Conservation (phyloP, 805 yeast species). For the Ogataea angusta region DNA sequence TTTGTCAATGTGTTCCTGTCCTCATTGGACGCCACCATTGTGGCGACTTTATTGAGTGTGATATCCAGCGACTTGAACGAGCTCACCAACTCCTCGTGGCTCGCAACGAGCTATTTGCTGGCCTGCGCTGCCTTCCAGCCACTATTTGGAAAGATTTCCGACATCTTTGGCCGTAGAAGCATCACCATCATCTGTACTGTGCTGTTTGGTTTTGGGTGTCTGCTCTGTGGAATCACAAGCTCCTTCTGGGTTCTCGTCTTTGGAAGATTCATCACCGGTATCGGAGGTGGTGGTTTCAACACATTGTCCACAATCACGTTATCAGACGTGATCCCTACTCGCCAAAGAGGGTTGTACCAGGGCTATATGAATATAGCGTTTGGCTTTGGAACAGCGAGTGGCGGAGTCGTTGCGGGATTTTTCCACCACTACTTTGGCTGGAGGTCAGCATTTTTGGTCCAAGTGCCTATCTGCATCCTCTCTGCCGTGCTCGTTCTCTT, state of each 20-base stretch:
- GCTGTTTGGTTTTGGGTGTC: slow-evolving; percentile 38
- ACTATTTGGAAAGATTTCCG: slow-evolving; percentile 51
- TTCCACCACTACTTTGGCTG: slow-evolving; percentile 56
- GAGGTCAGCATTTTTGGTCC: slow-evolving; percentile 58
- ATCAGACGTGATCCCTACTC: slow-evolving; percentile 71
- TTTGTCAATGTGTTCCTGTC: slow-evolving; percentile 37
- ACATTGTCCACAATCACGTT: slow-evolving; percentile 71
- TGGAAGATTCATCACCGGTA: slow-evolving; percentile 73
- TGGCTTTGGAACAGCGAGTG: slow-evolving; percentile 73
- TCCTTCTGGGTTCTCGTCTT: slow-evolving; percentile 43
- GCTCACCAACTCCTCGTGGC: slow-evolving; percentile 41
- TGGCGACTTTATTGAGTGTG: slow-evolving; percentile 47
- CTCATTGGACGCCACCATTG: slow-evolving; percentile 53
- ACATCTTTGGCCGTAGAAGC: slow-evolving; percentile 49
- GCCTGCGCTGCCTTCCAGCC: slow-evolving; percentile 52
- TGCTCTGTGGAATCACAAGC: slow-evolving; percentile 40
- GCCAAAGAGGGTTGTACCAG: slow-evolving; percentile 78
- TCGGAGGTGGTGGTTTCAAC: slow-evolving; percentile 54
- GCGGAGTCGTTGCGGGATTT: slow-evolving; percentile 63
- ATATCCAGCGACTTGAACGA: slow-evolving; percentile 52
- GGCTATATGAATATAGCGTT: slow-evolving; percentile 76
- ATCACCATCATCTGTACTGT: slow-evolving; percentile 33
- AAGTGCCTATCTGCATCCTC: slow-evolving; percentile 48
- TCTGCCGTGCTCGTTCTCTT: slow-evolving; percentile 39
- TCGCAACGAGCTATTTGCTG: slow-evolving; percentile 40